Conservation (phyloP, 139 green algal genomes). For the Astrephomene gubernaculifera region DNA sequence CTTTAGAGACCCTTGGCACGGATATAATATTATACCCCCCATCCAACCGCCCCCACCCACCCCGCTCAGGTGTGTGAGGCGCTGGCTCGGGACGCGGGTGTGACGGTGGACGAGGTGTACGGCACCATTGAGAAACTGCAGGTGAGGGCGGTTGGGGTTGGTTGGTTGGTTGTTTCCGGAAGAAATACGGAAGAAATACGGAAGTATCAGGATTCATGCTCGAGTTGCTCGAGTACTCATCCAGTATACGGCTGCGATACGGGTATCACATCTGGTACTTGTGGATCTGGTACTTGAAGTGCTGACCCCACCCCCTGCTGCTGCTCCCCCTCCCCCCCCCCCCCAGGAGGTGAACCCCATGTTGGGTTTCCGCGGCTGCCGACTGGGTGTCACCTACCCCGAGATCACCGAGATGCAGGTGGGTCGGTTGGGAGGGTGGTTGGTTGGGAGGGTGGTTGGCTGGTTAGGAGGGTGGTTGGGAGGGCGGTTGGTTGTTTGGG, state of each 20-base stretch:
- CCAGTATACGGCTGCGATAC: no score
- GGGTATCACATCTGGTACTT: no score
- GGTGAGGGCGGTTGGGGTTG: background rate
- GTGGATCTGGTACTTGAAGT: no score
- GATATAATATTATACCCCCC: no score
- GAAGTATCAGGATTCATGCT: no score
- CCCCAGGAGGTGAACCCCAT: slow-evolving; percentile 55
- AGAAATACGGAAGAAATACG: no score
- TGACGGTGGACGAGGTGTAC: slow-evolving; percentile 45
- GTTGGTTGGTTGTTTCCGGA: background rate
- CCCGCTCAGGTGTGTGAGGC: slow-evolving; percentile 49
- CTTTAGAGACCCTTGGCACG: no score
- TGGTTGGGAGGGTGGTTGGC: background rate
- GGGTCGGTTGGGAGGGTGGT: background rate
- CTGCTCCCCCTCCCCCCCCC: no score
- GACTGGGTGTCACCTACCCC: slow-evolving; percentile 90
- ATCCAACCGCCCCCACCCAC: background rate
- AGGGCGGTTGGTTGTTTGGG: background rate
- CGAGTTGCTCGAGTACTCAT: no score
- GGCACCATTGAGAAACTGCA: slow-evolving; percentile 53
- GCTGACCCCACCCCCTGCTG: no score
- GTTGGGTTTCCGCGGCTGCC: slow-evolving; percentile 87
- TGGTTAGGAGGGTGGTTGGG: background rate
- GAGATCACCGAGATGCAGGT: slow-evolving; percentile 82
- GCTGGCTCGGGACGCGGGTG: slow-evolving; percentile 40